Conservation (phyloP, 805 yeast species). For the Kazachstania bromeliacearum region DNA sequence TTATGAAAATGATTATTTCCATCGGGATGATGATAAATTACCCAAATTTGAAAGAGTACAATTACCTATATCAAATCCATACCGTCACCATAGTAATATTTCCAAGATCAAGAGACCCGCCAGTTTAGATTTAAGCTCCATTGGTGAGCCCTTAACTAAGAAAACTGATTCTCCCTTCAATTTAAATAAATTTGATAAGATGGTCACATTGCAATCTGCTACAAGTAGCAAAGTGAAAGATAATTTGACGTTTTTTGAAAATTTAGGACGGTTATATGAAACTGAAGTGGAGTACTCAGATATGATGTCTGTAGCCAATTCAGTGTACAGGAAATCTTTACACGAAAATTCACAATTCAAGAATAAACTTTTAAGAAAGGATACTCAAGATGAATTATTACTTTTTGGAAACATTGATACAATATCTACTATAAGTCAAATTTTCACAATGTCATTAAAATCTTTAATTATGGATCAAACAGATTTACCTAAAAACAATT, state of each 20-base stretch:
- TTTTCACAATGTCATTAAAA: conserved; percentile 20
- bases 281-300: conserved; percentile 30
- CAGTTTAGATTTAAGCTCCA: conserved; percentile 17
- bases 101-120: conserved; percentile 17
- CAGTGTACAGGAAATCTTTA: conserved; percentile 29
- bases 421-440: conserved; percentile 30
- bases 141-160: conserved; percentile 11
- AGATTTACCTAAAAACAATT: not conserved
- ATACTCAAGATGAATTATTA: conserved; percentile 28
- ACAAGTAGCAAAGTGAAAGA: not conserved
- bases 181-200: conserved; percentile 13
- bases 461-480: not conserved
- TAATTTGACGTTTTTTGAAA: conserved; percentile 11
- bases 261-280: conserved; percentile 24
- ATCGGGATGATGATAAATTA: conserved; percentile 17
- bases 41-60: conserved; percentile 9
- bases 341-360: conserved; percentile 23
- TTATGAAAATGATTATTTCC: conserved; percentile 24
- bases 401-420: conserved; percentile 38
- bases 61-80: conserved; percentile 3
- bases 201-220: conserved; percentile 6
- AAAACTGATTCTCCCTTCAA: conserved; percentile 33
- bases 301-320: conserved; percentile 23
- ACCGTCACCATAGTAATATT: conserved; percentile 1
- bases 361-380: conserved; percentile 22